Conservation (phyloP, 2,329 filamentous ascomycete genomes). For the Verticillium klebahnii region DNA sequence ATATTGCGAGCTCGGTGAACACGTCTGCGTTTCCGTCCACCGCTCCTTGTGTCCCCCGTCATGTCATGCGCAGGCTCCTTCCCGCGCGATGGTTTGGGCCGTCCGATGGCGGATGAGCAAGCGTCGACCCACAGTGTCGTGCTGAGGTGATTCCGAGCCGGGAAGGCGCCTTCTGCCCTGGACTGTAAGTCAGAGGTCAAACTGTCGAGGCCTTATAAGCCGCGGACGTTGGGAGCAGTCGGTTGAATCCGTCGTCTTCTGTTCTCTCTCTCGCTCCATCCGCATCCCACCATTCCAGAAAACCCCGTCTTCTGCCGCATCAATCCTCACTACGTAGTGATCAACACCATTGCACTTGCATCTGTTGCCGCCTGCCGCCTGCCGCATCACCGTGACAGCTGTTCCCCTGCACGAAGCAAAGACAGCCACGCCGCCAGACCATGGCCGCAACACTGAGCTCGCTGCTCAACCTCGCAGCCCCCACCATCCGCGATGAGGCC, state of each 20-base stretch:
- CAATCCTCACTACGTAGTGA: neutral
- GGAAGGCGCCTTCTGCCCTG: constrained; percentile 11
- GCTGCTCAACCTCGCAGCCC: constrained; percentile 3
- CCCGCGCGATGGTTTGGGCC: constrained; percentile 5
- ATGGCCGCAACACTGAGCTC: constrained; percentile 6
- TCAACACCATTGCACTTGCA: neutral
- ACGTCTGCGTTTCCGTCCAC: constrained; percentile 11
- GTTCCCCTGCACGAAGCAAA: no score
- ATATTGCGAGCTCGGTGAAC: constrained; percentile 1
- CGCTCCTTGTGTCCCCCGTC: constrained; percentile 10
- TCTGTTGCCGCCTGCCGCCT: no score
- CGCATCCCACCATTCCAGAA: no score
- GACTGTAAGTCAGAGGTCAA: neutral
- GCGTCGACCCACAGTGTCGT: constrained; percentile 11
- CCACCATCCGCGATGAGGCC: neutral
- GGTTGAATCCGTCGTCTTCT: neutral
- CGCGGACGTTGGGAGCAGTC: neutral
- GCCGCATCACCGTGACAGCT: no score
- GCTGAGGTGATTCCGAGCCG: constrained; percentile 13
- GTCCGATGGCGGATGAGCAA: constrained; percentile 7
- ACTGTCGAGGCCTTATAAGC: neutral
- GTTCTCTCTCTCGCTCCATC: neutral
- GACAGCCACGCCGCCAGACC: neutral
- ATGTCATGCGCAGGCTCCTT: neutral
- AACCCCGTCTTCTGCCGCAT: no score